These are phyloP conservation scores for Pseudogymnoascus sp. DNA, from an alignment of 2,329 filamentous ascomycete genomes.

Conservation along the genomic window DNA sequence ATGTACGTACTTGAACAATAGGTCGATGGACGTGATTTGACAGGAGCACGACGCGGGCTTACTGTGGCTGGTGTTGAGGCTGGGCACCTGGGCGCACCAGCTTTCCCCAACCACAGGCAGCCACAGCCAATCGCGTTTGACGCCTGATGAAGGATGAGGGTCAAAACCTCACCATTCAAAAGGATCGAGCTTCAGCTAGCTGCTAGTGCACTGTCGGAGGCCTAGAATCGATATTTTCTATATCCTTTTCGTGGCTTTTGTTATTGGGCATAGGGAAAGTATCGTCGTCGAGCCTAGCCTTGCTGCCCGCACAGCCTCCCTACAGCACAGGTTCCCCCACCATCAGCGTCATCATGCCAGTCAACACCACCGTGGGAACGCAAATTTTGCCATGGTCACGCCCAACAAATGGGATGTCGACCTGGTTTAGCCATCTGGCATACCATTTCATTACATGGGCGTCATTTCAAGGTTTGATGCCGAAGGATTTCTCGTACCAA, in stretches of 20 bases:
- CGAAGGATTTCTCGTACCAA: neutral
- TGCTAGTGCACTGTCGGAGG: neutral
- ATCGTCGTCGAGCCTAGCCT: neutral
- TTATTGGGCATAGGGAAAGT: neutral
- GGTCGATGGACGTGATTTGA: neutral
- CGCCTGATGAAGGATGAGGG: neutral
- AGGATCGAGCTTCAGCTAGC: neutral
- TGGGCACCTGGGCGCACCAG: neutral
- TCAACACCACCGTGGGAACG: neutral
- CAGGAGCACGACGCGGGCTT: neutral
- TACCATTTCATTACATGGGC: neutral
- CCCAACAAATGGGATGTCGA: neutral
- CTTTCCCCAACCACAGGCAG: neutral
- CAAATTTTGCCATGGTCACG: neutral
- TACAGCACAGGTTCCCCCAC: neutral
- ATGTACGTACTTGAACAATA: neutral
- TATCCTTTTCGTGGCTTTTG: neutral
- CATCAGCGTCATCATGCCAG: neutral
- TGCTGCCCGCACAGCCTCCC: neutral
- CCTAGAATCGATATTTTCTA: neutral
- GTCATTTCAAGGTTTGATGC: neutral
- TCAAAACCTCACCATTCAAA: neutral
- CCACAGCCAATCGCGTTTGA: neutral
- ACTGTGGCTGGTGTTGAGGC: neutral
- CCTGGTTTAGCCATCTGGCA: neutral